Percentiles rank a stretch among this genome's conserved stretches.
Conservation (phyloP, 257 asterid species). For the Jaltomata sinuosa region DNA sequence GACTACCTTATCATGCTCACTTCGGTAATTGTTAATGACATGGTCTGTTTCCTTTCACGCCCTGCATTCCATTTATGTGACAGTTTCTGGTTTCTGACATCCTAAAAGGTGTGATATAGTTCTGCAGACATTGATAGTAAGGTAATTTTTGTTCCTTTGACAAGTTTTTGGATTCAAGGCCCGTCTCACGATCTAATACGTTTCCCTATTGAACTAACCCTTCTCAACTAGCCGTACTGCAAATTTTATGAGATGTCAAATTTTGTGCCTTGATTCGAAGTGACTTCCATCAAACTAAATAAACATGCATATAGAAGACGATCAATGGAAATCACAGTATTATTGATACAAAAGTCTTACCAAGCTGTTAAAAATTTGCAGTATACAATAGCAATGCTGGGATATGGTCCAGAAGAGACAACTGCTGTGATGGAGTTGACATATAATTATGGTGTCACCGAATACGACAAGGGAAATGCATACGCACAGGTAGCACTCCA, state of each 20-base stretch:
- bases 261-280: background rate
- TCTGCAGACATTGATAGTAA: background rate
- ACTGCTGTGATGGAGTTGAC: constrained; percentile 54
- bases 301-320: background rate
- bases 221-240: background rate
- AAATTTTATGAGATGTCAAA: background rate
- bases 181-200: background rate
- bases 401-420: constrained; percentile 59
- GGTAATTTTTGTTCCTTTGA: background rate
- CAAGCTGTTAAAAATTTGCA: constrained; percentile 8
- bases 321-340: background rate
- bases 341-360: background rate
- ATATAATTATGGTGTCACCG: constrained; percentile 52
- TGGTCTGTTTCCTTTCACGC: background rate
- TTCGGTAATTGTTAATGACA: background rate
- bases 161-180: background rate
- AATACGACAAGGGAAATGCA: constrained; percentile 57
- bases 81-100: too few relatives aligned
- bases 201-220: background rate
- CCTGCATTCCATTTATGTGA: too few relatives aligned
- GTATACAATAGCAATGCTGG: constrained; percentile 64
- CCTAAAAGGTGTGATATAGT: background rate
- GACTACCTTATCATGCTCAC: too few relatives aligned
- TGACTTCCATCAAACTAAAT: background rate
- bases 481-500: constrained; percentile 47